Evolutionary conservation across 768 basidiomycete species (phyloP).

Genomic region (Cystoderma amianthinum): DNA sequence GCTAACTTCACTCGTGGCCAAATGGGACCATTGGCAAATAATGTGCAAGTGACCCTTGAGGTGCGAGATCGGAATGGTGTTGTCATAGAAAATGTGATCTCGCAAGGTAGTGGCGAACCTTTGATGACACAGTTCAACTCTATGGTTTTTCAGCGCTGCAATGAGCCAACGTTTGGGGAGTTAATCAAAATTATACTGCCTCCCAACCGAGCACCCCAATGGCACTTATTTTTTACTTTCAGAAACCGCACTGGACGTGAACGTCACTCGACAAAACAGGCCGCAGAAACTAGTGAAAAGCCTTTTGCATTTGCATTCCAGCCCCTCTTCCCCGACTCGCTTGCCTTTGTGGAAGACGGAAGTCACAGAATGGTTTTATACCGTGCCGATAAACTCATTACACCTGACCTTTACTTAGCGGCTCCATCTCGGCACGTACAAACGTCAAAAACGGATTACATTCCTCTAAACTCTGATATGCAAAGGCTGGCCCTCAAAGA

Average conservation of each 20-base stretch:
- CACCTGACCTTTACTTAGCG: constrained; percentile 65
- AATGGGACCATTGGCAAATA: constrained; percentile 49
- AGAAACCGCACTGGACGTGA: constrained; percentile 60
- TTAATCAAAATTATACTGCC: constrained; percentile 84
- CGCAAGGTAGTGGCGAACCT: constrained; percentile 82
- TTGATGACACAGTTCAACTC: constrained; percentile 78
- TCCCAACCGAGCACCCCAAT: constrained; percentile 56
- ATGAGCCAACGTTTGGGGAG: constrained; percentile 88
- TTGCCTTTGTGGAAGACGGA: constrained; percentile 84
- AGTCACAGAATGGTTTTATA: constrained; percentile 83
- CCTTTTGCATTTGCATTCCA: constrained; percentile 93
- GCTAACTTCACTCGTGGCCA: constrained; percentile 52
- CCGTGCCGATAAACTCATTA: constrained; percentile 68
- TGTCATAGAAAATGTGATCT: constrained; percentile 64
- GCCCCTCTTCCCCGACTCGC: constrained; percentile 72
- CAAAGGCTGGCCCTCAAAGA: constrained; percentile 66
- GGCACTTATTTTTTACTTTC: constrained; percentile 95
- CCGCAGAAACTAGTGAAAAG: constrained; percentile 45
- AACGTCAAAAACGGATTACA: constrained; percentile 55
- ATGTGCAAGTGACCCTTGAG: constrained; percentile 89
- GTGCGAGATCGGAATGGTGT: constrained; percentile 69
- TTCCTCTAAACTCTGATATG: constrained; percentile 52
- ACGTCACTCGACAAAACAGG: constrained; percentile 27
- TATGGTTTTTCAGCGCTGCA: constrained; percentile 84
- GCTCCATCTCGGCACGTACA: constrained; percentile 54